Evolutionary conservation across 139 green algal genomes (phyloP).

Genomic region (Micromonas pusilla): DNA sequence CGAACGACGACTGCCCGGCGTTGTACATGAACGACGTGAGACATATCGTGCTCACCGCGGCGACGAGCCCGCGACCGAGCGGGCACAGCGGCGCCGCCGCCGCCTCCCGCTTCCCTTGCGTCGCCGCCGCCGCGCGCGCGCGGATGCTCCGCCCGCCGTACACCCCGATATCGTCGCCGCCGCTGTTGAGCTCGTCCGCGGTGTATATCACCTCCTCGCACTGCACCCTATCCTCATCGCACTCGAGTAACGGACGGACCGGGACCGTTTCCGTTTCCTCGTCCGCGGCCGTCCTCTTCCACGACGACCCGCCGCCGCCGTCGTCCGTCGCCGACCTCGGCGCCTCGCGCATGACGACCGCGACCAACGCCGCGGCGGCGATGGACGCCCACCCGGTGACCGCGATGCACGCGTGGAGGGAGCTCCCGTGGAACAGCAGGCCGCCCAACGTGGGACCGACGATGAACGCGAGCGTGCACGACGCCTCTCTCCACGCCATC

Average conservation of each 20-base stretch:
- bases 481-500: constrained; percentile 32
- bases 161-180: no score
- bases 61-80: not conserved
- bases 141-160: no score
- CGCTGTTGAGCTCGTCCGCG: no score
- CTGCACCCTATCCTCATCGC: no score
- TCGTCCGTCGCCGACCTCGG: not conserved
- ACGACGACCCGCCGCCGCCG: not conserved
- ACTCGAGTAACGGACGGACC: no score
- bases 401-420: constrained; percentile 10
- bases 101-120: not conserved
- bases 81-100: not conserved
- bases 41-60: constrained; percentile 28
- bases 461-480: constrained; percentile 30
- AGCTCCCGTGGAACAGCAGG: not conserved
- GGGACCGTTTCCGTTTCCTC: no score
- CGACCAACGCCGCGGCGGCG: not conserved
- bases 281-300: no score
- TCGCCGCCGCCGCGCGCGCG: no score
- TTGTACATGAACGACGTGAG: constrained; percentile 26
- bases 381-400: constrained; percentile 22
- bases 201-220: no score
- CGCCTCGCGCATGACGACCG: not conserved
- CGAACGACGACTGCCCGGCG: constrained; percentile 22
- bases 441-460: constrained; percentile 31